phyloP scores from a whole-genome alignment of 148 eudicot genomes.

The Chenopodium formosanum region DNA sequence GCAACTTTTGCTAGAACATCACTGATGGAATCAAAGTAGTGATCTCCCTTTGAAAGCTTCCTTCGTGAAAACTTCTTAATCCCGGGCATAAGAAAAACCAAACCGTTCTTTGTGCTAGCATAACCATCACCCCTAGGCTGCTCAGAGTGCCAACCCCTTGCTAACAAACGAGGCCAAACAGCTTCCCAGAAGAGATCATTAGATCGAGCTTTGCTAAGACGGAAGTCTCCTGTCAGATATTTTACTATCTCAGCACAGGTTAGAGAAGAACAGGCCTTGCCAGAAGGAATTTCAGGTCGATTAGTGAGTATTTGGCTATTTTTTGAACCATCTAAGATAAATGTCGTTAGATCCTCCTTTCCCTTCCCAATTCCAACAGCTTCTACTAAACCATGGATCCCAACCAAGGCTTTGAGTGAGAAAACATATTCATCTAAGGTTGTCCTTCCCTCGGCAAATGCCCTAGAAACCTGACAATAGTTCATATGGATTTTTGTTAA shows the following conservation, averaged over 20 bases:
- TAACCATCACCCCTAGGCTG: constrained; percentile 46
- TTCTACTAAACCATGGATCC: constrained; percentile 50
- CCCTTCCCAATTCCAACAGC: constrained; percentile 77
- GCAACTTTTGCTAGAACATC: constrained; percentile 72
- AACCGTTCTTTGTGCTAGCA: constrained; percentile 38
- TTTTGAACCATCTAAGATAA: constrained; percentile 48
- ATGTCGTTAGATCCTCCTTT: constrained; percentile 64
- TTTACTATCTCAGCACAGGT: constrained; percentile 60
- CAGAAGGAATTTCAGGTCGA: constrained; percentile 58
- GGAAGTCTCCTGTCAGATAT: constrained; percentile 66
- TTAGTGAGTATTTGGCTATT: constrained; percentile 31
- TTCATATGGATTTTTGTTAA: constrained; percentile 5
- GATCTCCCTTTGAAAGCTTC: constrained; percentile 65
- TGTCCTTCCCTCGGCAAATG: constrained; percentile 56
- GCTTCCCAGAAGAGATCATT: constrained; percentile 96
- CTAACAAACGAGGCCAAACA: constrained; percentile 93
- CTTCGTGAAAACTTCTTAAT: constrained; percentile 72
- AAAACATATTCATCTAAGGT: constrained; percentile 52
- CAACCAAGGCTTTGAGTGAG: constrained; percentile 61
- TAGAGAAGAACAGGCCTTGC: constrained; percentile 74
- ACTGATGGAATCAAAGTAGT: constrained; percentile 68
- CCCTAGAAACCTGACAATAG: constrained; percentile 54
- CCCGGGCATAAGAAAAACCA: constrained; percentile 84
- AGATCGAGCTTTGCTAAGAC: constrained; percentile 81
- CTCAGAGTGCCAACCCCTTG: constrained; percentile 93